Percentiles rank a stretch among this genome's conserved stretches.
These are phyloP conservation scores for Wallacemonas rigidus DNA, from an alignment of 208 protist genomes.

Conservation along the genomic window DNA sequence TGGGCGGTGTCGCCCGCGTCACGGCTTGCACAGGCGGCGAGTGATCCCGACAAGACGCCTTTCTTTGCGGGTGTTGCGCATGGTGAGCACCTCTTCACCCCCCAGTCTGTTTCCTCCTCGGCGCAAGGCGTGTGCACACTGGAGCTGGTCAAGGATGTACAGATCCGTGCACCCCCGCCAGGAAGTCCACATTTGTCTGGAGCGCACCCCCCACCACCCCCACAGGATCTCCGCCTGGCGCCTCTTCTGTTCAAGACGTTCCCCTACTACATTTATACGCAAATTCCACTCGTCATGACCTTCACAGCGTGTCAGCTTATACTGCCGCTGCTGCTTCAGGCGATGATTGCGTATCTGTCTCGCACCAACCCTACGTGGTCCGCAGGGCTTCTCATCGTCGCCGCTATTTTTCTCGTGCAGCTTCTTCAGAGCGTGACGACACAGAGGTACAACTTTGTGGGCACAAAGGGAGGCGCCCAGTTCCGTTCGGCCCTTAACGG, in stretches of 20 bases:
- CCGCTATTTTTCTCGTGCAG: constrained; percentile 43
- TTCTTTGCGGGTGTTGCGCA: constrained; percentile 56
- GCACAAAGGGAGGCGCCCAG: constrained; percentile 39
- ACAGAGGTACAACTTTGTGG: constrained; percentile 59
- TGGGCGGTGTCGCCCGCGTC: constrained; percentile 46
- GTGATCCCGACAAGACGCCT: constrained; percentile 21
- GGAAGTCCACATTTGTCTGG: background rate
- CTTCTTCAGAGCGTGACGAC: constrained; percentile 45
- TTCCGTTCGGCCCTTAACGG: constrained; percentile 63
- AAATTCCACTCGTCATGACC: constrained; percentile 53
- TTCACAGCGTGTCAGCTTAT: constrained; percentile 50
- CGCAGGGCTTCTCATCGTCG: constrained; percentile 44
- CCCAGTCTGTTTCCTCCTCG: background rate
- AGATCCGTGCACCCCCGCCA: constrained; percentile 17
- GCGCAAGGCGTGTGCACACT: constrained; percentile 46
- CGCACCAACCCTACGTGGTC: constrained; percentile 21
- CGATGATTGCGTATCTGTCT: constrained; percentile 36
- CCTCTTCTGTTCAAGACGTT: constrained; percentile 30
- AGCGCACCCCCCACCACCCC: constrained; percentile 13
- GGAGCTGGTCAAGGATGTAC: constrained; percentile 45
- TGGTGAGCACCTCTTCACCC: constrained; percentile 68
- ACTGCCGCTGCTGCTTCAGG: constrained; percentile 57
- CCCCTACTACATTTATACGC: constrained; percentile 33
- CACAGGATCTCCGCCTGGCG: constrained; percentile 20
- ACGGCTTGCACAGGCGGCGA: constrained; percentile 22